phyloP scores from a whole-genome alignment of 2,329 filamentous ascomycete genomes.

The Trichoderma sp. region DNA sequence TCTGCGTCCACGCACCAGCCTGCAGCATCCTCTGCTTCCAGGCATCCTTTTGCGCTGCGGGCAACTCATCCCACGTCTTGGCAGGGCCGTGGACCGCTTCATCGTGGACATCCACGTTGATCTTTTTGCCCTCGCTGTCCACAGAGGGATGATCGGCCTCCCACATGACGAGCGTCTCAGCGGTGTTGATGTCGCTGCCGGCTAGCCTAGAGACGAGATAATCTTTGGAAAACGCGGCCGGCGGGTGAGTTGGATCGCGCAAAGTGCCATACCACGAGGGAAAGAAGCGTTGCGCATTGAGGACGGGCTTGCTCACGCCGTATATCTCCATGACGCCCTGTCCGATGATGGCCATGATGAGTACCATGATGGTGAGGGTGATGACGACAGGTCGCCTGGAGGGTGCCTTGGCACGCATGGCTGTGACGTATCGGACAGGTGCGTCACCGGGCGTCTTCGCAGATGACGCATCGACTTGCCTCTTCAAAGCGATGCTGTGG shows the following conservation, averaged over 20 bases:
- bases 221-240: conserved; percentile 30
- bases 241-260: conserved; percentile 27
- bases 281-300: conserved; percentile 55
- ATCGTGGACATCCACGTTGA: conserved; percentile 46
- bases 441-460: conserved; percentile 41
- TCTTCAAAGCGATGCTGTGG: conserved; percentile 70
- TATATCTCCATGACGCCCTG: conserved; percentile 63
- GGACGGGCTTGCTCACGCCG: conserved; percentile 52
- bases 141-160: conserved; percentile 25
- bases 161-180: conserved; percentile 40
- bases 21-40: conserved; percentile 69
- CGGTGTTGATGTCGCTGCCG: conserved; percentile 33
- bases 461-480: conserved; percentile 36
- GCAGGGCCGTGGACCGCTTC: conserved; percentile 49
- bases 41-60: conserved; percentile 55
- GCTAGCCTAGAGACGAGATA: conserved; percentile 39
- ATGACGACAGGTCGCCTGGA: conserved; percentile 51
- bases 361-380: conserved; percentile 53
- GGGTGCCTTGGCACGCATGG: conserved; percentile 51
- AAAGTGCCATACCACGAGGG: conserved; percentile 44
- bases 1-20: conserved; percentile 75
- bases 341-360: conserved; percentile 60
- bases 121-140: conserved; percentile 25
- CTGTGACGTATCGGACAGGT: conserved; percentile 68
- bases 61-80: conserved; percentile 69